Conservation (phyloP, 768 basidiomycete genomes). For the Pisolithus sp. region DNA sequence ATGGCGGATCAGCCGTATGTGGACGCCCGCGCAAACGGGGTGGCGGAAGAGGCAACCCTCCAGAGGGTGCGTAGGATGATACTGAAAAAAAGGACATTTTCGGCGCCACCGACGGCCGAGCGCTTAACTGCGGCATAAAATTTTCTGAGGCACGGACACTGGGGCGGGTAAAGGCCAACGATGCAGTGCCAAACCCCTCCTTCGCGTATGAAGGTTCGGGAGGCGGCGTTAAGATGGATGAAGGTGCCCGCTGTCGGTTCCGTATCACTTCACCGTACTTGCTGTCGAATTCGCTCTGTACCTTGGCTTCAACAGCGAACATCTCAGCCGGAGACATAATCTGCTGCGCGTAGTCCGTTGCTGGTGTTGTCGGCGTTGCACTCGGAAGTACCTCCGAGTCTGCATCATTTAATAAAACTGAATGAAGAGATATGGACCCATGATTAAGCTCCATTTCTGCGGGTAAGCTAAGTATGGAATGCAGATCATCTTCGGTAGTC, state of each 20-base stretch:
- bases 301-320: constrained; percentile 50
- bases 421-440: constrained; percentile 11
- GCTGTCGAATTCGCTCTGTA: constrained; percentile 27
- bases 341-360: constrained; percentile 49
- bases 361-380: constrained; percentile 25
- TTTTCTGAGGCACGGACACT: constrained; percentile 14
- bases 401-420: constrained; percentile 47
- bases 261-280: constrained; percentile 14
- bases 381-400: constrained; percentile 30
- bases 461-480: constrained; percentile 49
- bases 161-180: constrained; percentile 20
- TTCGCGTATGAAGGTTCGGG: constrained; percentile 28
- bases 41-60: constrained; percentile 49
- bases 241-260: constrained; percentile 30
- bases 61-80: constrained; percentile 21
- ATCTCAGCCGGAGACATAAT: constrained; percentile 66
- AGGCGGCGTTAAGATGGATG: constrained; percentile 33
- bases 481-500: constrained; percentile 45
- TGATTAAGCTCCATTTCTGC: constrained; percentile 35
- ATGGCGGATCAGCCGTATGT: constrained; percentile 7
- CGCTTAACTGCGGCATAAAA: constrained; percentile 13
- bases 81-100: constrained; percentile 8
- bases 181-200: constrained; percentile 22
- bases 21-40: constrained; percentile 25
- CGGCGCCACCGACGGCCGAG: constrained; percentile 34